A percentile compares a stretch with the other conserved stretches of the same genome.
phyloP scores from a whole-genome alignment of 345 rosid species.

The Chamaenerion angustifolium region DNA sequence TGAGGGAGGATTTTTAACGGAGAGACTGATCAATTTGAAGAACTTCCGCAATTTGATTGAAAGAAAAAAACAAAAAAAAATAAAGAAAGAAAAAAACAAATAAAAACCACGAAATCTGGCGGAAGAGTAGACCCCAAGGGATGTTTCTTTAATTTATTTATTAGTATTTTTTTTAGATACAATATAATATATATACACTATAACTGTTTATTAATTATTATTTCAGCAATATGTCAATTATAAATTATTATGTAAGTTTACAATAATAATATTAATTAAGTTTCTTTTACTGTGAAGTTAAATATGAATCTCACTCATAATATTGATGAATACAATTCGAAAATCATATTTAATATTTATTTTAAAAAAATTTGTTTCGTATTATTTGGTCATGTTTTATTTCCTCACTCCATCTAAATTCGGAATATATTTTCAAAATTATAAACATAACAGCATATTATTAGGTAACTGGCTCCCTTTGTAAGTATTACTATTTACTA shows the following conservation, averaged over 20 bases:
- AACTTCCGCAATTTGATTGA: background rate
- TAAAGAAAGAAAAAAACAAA: background rate
- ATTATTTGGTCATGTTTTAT: too few relatives aligned
- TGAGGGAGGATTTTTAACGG: background rate
- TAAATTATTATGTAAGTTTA: background rate
- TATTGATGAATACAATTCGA: too few relatives aligned
- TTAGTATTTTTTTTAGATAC: background rate
- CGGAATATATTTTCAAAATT: too few relatives aligned
- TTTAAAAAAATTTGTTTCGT: too few relatives aligned
- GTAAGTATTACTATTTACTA: too few relatives aligned
- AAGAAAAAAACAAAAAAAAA: background rate
- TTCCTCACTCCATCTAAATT: too few relatives aligned
- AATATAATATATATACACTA: background rate
- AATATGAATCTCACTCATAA: too few relatives aligned
- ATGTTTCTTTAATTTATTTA: background rate
- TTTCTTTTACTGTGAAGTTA: too few relatives aligned
- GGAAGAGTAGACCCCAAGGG: conserved; percentile 13
- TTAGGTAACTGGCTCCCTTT: too few relatives aligned
- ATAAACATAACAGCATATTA: too few relatives aligned
- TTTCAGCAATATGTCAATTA: background rate
- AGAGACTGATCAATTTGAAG: too few relatives aligned
- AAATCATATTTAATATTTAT: too few relatives aligned
- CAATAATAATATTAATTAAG: background rate
- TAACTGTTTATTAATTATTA: background rate
- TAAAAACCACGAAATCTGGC: background rate